A percentile compares a stretch with the other conserved stretches of the same genome.
phyloP scores from a whole-genome alignment of 2,329 filamentous ascomycete genomes.

The Fusarium longipes region DNA sequence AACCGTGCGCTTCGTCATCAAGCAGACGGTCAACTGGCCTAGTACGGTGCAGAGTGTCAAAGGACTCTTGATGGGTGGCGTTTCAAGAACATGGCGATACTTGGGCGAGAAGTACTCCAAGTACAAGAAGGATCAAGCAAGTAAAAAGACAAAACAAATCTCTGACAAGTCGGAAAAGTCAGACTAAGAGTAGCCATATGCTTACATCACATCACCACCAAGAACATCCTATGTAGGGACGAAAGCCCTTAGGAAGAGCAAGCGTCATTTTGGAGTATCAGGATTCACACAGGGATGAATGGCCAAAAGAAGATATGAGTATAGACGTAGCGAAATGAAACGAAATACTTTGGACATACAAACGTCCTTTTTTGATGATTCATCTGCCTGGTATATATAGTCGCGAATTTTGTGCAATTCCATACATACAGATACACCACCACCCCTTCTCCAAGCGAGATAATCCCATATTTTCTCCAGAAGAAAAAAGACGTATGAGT shows the following conservation, averaged over 20 bases:
- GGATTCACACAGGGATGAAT: constrained; percentile 1
- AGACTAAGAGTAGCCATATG: constrained; percentile 19
- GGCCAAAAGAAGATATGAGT: constrained; percentile 1
- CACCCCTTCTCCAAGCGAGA: constrained; percentile 2
- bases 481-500: constrained; percentile 17
- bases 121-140: constrained; percentile 61
- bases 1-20: constrained; percentile 80
- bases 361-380: constrained; percentile 23
- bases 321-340: constrained; percentile 30
- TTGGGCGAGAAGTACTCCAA: constrained; percentile 83
- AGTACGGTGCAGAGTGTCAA: constrained; percentile 90
- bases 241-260: constrained; percentile 14
- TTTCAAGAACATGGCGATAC: constrained; percentile 77
- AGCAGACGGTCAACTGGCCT: constrained; percentile 91
- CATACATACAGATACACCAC: constrained; percentile 5
- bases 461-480: constrained; percentile 16
- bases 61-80: constrained; percentile 81
- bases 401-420: constrained; percentile 28
- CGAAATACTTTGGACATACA: constrained; percentile 4
- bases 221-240: background rate
- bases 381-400: constrained; percentile 20
- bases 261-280: constrained; percentile 26
- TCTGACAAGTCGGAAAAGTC: constrained; percentile 39
- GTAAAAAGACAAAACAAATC: constrained; percentile 39
- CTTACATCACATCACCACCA: background rate